Evolutionary conservation across 768 basidiomycete species (phyloP), one percentile per base, ranked within the genome.

Genomic region (Lactarius vividus): DNA sequence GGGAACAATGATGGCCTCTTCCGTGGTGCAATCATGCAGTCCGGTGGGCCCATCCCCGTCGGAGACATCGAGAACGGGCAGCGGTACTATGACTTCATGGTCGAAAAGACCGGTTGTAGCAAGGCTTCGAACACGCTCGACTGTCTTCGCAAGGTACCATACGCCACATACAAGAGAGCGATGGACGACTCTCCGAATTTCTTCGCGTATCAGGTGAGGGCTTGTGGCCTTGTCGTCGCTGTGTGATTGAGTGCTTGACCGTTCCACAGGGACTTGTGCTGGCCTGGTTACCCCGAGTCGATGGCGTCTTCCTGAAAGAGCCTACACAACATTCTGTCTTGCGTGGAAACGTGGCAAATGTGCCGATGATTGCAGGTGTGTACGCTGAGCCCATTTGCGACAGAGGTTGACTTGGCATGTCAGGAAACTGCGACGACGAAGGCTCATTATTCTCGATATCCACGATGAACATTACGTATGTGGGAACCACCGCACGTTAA

Each of bases 361-460:
- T 75, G 0, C 73, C 71, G 1, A 49, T 73, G 29, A 68, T 73
- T 28, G 61, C 65, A 31, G 72, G 72, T 69, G 20, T 10, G 64
- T 69, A 44, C 5, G 11, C n/a, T 20, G 18, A 28, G 16, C 58
- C 15, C n/a, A 15, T 28, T 57, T 4, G 4, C 58, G 1, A 29
- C n/a, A 61, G 3, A 56, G 67, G n/a, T 55, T 54, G 33, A 61
- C n/a, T 5, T 18, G 31, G 44, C 20, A 31, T 68, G 18, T 2
- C 49, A 79, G 83, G 83, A 20, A 79, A 84, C 66, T 79, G 78
- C 66, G 84, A 86, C 58, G 87, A 88, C 61, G 87, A 88, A 71
- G 87, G 85, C 8, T 84, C 85, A 0, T 56, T 77, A 2, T 79
- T 78, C 70, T 66, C 76, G 0, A 23, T 77, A 8, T 58, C 70